Conservation (phyloP, 2,329 filamentous ascomycete species). For the Phoma herbarum region DNA sequence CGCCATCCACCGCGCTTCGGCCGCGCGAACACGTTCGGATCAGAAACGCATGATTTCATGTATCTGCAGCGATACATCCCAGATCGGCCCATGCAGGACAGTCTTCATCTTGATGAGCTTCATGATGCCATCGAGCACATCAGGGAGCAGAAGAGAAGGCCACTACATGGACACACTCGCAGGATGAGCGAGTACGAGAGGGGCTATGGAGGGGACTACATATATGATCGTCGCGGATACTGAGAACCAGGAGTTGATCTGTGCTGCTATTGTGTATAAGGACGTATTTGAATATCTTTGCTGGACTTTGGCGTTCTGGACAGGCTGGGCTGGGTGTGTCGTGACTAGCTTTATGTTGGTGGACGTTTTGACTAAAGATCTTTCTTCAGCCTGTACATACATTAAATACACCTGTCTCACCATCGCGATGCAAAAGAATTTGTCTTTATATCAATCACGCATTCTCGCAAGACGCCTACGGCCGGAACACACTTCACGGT, state of each 20-base stretch:
- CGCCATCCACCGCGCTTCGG: conserved; percentile 23
- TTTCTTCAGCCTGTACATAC: neutral
- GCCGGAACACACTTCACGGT: no score
- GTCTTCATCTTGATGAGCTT: no score
- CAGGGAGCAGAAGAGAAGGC: conserved; percentile 6
- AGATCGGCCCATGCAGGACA: no score
- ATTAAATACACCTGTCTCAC: neutral
- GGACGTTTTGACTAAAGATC: neutral
- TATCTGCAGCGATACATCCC: no score
- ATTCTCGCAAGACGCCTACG: no score
- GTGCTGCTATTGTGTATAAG: no score
- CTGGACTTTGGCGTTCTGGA: neutral
- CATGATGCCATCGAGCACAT: conserved; percentile 15
- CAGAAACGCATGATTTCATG: no score
- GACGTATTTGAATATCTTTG: neutral
- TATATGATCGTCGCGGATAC: conserved; percentile 3
- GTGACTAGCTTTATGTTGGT: neutral
- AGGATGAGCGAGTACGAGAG: conserved; percentile 10
- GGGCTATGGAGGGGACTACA: conserved; percentile 7
- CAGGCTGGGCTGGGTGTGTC: neutral
- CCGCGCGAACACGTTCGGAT: no score
- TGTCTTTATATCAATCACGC: neutral
- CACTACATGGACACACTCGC: conserved; percentile 6
- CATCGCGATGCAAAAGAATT: neutral
- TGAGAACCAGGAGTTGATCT: no score